A percentile compares a stretch with the other conserved stretches of the same genome.
Evolutionary conservation across 139 green algal species (phyloP).

Genomic region (Edaphochlamys debaryana): DNA sequence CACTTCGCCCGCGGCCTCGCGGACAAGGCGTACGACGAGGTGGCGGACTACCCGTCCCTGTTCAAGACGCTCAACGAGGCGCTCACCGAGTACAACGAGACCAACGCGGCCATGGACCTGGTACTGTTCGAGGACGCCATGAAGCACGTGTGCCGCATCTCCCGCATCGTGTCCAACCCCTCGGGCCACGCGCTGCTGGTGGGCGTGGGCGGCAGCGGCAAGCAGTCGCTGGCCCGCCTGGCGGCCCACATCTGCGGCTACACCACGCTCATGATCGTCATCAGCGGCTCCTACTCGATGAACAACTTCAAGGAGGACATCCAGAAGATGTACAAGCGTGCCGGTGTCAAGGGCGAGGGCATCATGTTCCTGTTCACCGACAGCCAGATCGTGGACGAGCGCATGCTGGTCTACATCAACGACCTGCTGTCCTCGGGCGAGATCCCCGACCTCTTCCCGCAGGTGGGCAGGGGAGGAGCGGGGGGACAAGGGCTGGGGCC

Average conservation of each 20-base stretch:
- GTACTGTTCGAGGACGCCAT: conserved; percentile 94
- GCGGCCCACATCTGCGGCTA: conserved; percentile 88
- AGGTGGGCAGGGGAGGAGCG: conserved; percentile 88
- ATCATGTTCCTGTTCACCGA: conserved; percentile 90
- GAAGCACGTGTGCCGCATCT: conserved; percentile 91
- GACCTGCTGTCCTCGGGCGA: conserved; percentile 88
- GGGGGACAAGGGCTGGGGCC: too few species aligned
- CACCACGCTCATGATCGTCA: conserved; percentile 80
- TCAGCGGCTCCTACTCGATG: conserved; percentile 83
- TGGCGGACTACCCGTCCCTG: conserved; percentile 70
- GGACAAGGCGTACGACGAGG: conserved; percentile 82
- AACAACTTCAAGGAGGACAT: conserved; percentile 92
- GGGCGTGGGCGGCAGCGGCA: conserved; percentile 87
- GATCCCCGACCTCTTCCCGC: conserved; percentile 88
- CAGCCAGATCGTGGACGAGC: conserved; percentile 85
- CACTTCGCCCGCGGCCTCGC: conserved; percentile 83
- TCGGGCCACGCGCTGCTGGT: conserved; percentile 91
- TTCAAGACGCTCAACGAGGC: conserved; percentile 85
- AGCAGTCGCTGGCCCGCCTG: conserved; percentile 84
- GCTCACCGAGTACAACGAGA: conserved; percentile 92
- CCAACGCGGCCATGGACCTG: conserved; percentile 90
- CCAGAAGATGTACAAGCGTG: conserved; percentile 89
- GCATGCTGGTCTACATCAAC: conserved; percentile 91
- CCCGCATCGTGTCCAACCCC: conserved; percentile 84
- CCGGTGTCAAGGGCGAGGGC: conserved; percentile 87